Conservation (phyloP, 2,329 filamentous ascomycete species). For the Grosmannia clavigera region DNA sequence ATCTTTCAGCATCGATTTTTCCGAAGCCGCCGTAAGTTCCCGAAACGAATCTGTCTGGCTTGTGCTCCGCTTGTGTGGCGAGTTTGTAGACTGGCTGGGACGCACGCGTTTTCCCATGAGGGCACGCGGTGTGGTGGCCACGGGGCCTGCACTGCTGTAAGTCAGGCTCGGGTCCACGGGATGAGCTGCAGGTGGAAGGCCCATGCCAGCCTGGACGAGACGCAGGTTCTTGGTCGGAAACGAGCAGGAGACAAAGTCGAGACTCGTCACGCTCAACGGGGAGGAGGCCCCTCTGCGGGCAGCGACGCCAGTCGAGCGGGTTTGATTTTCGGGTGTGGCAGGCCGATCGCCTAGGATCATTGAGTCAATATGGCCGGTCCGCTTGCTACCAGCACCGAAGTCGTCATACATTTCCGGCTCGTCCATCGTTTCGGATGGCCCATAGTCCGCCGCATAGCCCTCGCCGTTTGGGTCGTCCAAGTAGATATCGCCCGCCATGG, state of each 20-base stretch:
- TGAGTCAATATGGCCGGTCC: constrained; percentile 35
- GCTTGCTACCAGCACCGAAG: constrained; percentile 28
- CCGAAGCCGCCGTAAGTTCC: constrained; percentile 43
- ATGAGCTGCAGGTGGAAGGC: constrained; percentile 37
- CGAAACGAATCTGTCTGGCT: constrained; percentile 78
- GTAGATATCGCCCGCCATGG: not conserved
- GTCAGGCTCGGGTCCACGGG: constrained; percentile 40
- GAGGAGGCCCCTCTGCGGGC: constrained; percentile 33
- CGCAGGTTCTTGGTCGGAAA: constrained; percentile 42
- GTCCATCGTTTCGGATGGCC: not conserved
- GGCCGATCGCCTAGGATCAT: constrained; percentile 32
- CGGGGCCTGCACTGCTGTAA: constrained; percentile 32
- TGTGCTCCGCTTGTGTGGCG: constrained; percentile 66
- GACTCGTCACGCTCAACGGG: constrained; percentile 44
- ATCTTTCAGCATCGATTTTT: constrained; percentile 39
- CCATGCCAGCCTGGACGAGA: constrained; percentile 24
- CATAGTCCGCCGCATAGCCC: not conserved
- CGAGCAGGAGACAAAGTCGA: constrained; percentile 52
- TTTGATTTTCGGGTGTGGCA: constrained; percentile 30
- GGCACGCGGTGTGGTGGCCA: constrained; percentile 46
- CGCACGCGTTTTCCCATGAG: constrained; percentile 47
- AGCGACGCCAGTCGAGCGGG: constrained; percentile 13
- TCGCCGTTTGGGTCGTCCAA: not conserved
- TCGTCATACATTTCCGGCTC: not conserved
- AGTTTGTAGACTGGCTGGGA: constrained; percentile 20